phyloP scores from a whole-genome alignment of 1,139 yeast genomes.

The Yarrowia galli region DNA sequence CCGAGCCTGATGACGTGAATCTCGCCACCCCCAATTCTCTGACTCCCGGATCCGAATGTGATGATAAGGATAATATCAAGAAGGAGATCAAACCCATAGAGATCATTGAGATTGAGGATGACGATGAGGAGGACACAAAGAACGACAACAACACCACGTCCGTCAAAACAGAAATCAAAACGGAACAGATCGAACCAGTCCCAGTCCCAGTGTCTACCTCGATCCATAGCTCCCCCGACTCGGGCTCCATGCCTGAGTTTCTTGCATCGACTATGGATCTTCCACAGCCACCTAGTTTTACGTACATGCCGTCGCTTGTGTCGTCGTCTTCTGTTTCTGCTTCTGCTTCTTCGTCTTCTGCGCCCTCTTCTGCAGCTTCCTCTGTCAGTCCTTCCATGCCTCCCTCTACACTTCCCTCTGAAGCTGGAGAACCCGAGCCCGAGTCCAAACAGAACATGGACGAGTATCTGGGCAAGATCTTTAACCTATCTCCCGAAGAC shows the following conservation, averaged over 20 bases:
- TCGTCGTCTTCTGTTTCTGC: neutral
- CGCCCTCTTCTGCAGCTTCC: neutral
- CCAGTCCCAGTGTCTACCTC: no score
- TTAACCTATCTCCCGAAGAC: slow-evolving; percentile 29
- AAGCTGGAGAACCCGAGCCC: neutral
- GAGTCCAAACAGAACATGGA: slow-evolving; percentile 33
- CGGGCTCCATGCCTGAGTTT: slow-evolving; percentile 5
- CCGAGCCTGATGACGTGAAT: slow-evolving; percentile 26
- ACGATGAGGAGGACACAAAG: neutral
- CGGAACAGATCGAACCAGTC: neutral
- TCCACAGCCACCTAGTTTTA: neutral
- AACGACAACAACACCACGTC: no score
- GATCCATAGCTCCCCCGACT: slow-evolving; percentile 14
- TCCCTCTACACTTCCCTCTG: neutral
- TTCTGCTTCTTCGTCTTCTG: slow-evolving; percentile 1
- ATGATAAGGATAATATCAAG: slow-evolving; percentile 8
- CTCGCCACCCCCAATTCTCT: slow-evolving; percentile 31
- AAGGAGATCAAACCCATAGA: neutral
- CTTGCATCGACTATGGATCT: slow-evolving; percentile 32
- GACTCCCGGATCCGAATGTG: slow-evolving; percentile 34
- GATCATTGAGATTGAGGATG: slow-evolving; percentile 27
- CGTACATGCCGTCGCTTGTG: neutral
- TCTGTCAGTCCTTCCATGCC: slow-evolving; percentile 9
- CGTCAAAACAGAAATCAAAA: neutral
- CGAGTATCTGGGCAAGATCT: slow-evolving; percentile 27